A percentile compares a stretch with the other conserved stretches of the same genome.
Evolutionary conservation across 140 eudicot genomes (phyloP).

Genomic region (Oenanthe javanica): DNA sequence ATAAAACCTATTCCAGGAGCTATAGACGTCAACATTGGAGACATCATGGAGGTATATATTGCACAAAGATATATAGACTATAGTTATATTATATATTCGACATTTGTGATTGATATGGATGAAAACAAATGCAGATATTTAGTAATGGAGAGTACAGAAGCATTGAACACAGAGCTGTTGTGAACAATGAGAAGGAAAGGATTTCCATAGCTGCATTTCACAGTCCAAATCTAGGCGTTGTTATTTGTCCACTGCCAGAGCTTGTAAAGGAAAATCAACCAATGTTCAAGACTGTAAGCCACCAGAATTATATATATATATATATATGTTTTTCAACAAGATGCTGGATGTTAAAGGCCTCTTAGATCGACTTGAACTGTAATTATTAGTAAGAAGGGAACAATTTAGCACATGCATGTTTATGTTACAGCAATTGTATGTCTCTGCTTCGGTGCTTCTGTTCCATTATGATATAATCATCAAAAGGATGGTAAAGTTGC

Average conservation of each 20-base stretch:
- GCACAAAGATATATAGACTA: no score
- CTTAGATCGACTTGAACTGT: constrained; percentile 30
- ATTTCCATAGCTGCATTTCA: constrained; percentile 60
- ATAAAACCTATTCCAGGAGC: constrained; percentile 40
- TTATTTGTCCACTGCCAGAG: constrained; percentile 38
- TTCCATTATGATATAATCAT: no score
- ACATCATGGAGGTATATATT: constrained; percentile 44
- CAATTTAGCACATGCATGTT: neutral
- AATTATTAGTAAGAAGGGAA: neutral
- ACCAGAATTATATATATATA: constrained; percentile 10
- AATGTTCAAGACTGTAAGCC: constrained; percentile 28
- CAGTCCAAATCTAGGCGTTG: constrained; percentile 14
- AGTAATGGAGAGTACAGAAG: constrained; percentile 47
- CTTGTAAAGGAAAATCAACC: constrained; percentile 21
- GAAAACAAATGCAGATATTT: constrained; percentile 27
- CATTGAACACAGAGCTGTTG: constrained; percentile 54
- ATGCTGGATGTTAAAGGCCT: constrained; percentile 42
- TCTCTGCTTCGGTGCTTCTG: no score
- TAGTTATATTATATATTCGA: neutral
- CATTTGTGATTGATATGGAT: neutral
- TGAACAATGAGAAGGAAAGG: constrained; percentile 35
- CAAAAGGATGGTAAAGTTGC: no score
- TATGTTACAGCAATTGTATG: no score
- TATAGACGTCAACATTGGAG: constrained; percentile 56
- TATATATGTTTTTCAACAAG: constrained; percentile 22